These are phyloP conservation scores for Choricystis sp. DNA, from an alignment of 139 green algal genomes.

Conservation along the genomic window DNA sequence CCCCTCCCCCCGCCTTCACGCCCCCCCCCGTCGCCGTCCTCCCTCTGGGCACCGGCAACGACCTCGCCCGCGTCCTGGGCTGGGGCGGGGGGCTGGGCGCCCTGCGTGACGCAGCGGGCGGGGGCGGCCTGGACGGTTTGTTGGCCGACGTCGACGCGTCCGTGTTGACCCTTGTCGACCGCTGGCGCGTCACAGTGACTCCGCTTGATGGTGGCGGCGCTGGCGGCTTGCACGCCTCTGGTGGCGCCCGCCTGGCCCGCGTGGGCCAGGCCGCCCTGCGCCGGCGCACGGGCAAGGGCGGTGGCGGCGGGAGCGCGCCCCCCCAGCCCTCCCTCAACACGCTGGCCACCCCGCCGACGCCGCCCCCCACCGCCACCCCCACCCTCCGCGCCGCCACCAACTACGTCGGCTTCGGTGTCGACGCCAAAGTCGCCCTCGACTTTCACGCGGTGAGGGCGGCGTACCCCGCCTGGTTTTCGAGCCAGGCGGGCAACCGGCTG, in stretches of 20 bases:
- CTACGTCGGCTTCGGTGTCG: constrained; percentile 67
- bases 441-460: constrained; percentile 55
- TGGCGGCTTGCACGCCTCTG: background rate
- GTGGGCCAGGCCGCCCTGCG: no score
- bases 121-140: constrained; percentile 17
- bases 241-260: no score
- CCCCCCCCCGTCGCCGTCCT: constrained; percentile 55
- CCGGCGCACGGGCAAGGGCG: no score
- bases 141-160: constrained; percentile 42
- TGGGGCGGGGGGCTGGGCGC: constrained; percentile 48
- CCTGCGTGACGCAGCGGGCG: constrained; percentile 10
- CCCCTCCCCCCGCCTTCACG: constrained; percentile 7
- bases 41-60: constrained; percentile 73
- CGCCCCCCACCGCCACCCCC: background rate
- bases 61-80: constrained; percentile 62
- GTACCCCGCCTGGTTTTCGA: constrained; percentile 29
- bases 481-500: constrained; percentile 43
- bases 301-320: no score
- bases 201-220: constrained; percentile 1
- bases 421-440: constrained; percentile 54
- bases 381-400: constrained; percentile 45
- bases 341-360: background rate
- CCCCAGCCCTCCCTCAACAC: background rate
- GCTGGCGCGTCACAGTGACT: constrained; percentile 25
- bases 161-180: constrained; percentile 38